Conservation (phyloP, 1,284 basidiomycete species). For the Boletellus deceptivus region DNA sequence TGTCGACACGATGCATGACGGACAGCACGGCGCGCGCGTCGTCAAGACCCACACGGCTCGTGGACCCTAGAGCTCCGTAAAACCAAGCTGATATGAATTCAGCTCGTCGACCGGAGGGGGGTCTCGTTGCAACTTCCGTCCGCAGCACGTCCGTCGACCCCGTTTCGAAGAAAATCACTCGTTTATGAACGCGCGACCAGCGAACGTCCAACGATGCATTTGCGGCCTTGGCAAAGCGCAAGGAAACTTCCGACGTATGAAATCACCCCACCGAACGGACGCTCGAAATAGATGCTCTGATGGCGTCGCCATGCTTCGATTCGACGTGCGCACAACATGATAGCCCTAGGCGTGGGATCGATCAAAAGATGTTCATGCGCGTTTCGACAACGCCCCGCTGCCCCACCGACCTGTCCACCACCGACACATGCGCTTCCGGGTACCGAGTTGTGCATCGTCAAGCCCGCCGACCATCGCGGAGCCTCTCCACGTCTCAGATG, state of each 20-base stretch:
- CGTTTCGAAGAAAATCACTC: background rate
- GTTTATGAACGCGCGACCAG: background rate
- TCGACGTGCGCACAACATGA: background rate
- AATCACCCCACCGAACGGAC: background rate
- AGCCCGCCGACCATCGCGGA: conserved; percentile 45
- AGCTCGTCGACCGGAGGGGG: too few species aligned
- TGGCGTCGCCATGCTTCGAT: background rate
- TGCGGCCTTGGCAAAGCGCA: background rate
- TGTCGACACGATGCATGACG: too few species aligned
- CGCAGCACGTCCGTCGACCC: background rate
- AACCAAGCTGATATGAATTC: too few species aligned
- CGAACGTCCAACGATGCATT: too few species aligned
- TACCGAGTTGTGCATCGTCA: conserved; percentile 44
- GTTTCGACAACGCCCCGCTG: background rate
- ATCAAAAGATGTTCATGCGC: background rate
- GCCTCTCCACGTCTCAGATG: conserved; percentile 44
- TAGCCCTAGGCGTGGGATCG: background rate
- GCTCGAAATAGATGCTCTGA: background rate
- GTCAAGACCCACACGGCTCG: too few species aligned
- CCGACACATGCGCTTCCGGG: conserved; percentile 56
- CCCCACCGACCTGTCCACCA: conserved; percentile 35
- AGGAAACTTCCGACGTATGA: background rate
- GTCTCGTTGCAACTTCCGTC: background rate
- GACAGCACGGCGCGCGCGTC: too few species aligned
- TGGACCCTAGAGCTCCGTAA: too few species aligned